Conservation (phyloP, 352 stramenopile species). For the Phytophthora meadii region DNA sequence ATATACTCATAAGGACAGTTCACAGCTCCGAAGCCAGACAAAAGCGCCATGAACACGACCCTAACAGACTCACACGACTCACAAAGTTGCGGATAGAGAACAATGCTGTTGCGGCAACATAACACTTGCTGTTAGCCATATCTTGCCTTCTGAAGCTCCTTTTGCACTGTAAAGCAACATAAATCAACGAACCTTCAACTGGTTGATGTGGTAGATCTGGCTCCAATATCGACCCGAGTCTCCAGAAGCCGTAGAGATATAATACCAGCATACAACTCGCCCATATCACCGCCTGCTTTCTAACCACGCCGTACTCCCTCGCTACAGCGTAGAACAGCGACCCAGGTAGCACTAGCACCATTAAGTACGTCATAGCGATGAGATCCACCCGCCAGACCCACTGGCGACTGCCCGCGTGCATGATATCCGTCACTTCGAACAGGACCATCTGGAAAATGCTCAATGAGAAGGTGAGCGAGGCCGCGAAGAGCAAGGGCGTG, state of each 20-base stretch:
- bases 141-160: slow-evolving; percentile 14
- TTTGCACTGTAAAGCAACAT: slow-evolving; percentile 4
- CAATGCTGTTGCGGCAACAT: slow-evolving; percentile 40
- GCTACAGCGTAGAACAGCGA: slow-evolving; percentile 80
- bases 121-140: background rate
- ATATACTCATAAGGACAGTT: slow-evolving; percentile 90
- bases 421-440: slow-evolving; percentile 80
- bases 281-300: background rate
- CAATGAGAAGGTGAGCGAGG: slow-evolving; percentile 79
- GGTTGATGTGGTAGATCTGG: slow-evolving; percentile 46
- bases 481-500: slow-evolving; percentile 75
- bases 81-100: slow-evolving; percentile 87
- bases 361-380: slow-evolving; percentile 77
- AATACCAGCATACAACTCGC: slow-evolving; percentile 37
- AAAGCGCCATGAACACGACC: slow-evolving; percentile 85
- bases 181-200: slow-evolving; percentile 51
- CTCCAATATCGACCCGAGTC: slow-evolving; percentile 53
- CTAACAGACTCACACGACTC: slow-evolving; percentile 81
- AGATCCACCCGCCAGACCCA: slow-evolving; percentile 82
- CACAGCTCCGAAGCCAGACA: slow-evolving; percentile 85
- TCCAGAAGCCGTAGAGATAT: background rate
- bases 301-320: slow-evolving; percentile 20
- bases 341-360: slow-evolving; percentile 78
- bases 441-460: slow-evolving; percentile 85
- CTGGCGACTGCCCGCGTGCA: slow-evolving; percentile 67